Evolutionary conservation across 2,329 filamentous ascomycete species (phyloP).

Genomic region (Neofusicoccum sp.): DNA sequence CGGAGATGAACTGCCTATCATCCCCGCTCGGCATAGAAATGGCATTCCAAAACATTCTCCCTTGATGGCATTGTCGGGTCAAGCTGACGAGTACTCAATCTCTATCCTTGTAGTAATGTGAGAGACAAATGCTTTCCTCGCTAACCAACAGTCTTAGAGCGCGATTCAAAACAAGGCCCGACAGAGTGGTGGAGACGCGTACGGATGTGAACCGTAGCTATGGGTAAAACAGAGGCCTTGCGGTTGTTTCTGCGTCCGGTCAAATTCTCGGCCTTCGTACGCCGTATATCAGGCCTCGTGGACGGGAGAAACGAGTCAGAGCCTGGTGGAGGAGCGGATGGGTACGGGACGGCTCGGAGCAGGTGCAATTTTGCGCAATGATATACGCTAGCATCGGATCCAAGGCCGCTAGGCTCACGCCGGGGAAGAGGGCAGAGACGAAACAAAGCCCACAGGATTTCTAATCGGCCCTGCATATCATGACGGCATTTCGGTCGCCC

Average conservation of each 20-base stretch:
- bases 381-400: slow-evolving; percentile 2
- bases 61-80: background rate
- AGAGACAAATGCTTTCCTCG: background rate
- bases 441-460: background rate
- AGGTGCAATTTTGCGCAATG: slow-evolving; percentile 15
- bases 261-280: background rate
- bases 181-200: background rate
- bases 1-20: background rate
- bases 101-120: background rate
- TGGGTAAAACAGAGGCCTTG: background rate
- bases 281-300: background rate
- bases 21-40: background rate
- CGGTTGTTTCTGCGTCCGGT: background rate
- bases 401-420: slow-evolving; percentile 1
- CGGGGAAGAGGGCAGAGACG: background rate
- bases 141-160: background rate
- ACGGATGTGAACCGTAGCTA: background rate
- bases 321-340: background rate
- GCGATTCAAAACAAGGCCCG: background rate
- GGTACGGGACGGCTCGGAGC: slow-evolving; percentile 13
- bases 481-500: slow-evolving; percentile 5
- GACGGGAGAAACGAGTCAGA: background rate
- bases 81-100: background rate
- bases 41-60: background rate
- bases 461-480: background rate